Evolutionary conservation across 345 rosid species (phyloP).

Genomic region (Eucalyptus pauciflora): DNA sequence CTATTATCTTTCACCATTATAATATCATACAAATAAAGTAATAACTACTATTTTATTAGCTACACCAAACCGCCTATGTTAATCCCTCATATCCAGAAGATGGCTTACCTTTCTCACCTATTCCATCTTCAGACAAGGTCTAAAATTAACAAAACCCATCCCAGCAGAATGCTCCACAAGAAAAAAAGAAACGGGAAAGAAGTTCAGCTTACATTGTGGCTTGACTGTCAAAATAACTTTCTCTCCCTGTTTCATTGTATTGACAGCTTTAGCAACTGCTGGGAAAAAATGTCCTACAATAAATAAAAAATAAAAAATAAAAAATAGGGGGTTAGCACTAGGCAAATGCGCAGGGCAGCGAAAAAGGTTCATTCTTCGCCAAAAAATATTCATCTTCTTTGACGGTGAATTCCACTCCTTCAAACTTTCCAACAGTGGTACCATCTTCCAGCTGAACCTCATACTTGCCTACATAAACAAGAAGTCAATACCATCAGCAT

Average conservation of each 20-base stretch:
- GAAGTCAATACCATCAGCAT: neutral
- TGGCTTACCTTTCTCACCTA: constrained; percentile 77
- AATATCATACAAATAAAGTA: no score
- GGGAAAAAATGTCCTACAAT: constrained; percentile 67
- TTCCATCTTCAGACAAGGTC: constrained; percentile 44
- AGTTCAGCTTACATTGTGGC: constrained; percentile 41
- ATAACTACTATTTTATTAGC: no score
- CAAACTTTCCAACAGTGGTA: constrained; percentile 46
- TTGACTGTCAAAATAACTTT: constrained; percentile 68
- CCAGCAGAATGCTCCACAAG: no score
- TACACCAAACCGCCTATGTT: no score
- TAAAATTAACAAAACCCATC: neutral
- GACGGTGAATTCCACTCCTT: constrained; percentile 69
- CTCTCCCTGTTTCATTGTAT: constrained; percentile 88
- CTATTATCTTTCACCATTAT: no score
- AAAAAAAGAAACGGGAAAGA: neutral
- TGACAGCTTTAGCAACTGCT: constrained; percentile 65
- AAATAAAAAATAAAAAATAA: no score
- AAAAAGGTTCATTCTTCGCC: neutral
- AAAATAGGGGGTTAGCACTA: neutral
- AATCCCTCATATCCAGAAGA: constrained; percentile 7
- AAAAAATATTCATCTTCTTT: constrained; percentile 38
- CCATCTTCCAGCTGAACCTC: constrained; percentile 78
- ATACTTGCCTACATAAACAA: constrained; percentile 44
- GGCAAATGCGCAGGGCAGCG: neutral